phyloP scores from a whole-genome alignment of 108 stramenopile species.

The Cyclotella atomus region DNA sequence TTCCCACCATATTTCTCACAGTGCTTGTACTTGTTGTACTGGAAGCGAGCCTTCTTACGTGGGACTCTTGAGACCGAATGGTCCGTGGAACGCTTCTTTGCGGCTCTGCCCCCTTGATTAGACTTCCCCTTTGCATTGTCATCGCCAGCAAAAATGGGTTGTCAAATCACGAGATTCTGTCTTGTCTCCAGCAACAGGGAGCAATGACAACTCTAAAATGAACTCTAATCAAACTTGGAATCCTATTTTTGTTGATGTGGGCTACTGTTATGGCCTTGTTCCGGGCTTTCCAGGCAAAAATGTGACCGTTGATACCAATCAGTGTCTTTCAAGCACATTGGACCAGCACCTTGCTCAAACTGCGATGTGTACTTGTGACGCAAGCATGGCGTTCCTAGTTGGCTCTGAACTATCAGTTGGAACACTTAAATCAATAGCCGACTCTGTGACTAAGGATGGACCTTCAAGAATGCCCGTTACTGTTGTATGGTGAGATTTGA shows the following conservation, averaged over 20 bases:
- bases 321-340: background rate
- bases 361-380: background rate
- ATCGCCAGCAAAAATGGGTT: background rate
- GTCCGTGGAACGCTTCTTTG: background rate
- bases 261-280: background rate
- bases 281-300: background rate
- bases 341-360: background rate
- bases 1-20: background rate
- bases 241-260: background rate
- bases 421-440: background rate
- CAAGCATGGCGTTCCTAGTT: background rate
- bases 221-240: background rate
- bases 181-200: background rate
- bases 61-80: background rate
- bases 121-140: too few species aligned
- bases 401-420: background rate
- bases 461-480: background rate
- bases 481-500: background rate
- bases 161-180: background rate
- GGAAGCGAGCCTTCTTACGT: background rate
- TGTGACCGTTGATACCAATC: background rate
- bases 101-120: too few species aligned
- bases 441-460: background rate
- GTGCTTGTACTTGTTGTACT: background rate
- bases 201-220: background rate